Evolutionary conservation across 2,329 filamentous ascomycete genomes (phyloP), one percentile per base, ranked within the genome.

Genomic region (Sporothrix globosa): DNA sequence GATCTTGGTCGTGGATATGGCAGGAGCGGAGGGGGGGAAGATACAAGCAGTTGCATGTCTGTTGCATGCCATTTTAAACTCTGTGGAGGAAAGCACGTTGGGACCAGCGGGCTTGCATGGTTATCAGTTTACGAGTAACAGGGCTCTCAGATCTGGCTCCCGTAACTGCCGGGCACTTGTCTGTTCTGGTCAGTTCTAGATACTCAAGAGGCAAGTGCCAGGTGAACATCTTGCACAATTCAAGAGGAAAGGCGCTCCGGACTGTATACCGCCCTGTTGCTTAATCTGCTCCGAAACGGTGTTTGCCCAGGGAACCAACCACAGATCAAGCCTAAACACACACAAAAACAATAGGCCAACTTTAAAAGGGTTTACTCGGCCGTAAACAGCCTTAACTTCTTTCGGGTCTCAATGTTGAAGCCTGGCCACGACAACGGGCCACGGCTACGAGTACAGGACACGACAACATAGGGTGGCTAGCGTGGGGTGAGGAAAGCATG

Each of bases 11-110:
- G 58, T 63, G 21, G 34, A 19, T n/a, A 63, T 17, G 27, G 46
- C 50, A 67, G 63, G 63, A 52, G 46, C 63, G 19, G 63, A 67
- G 41, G 63, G 63, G 34, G 63, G 27, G 2, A 21, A 44, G 56
- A 39, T 54, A 48, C 52, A 17, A 17, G 52, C 11, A 13, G 13
- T 11, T 34, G 34, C 34, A 34, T 34, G 34, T 34, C 44, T 48
- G 44, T 48, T 48, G 44, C 17, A 17, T 48, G 14, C 1, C 41
- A 48, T 19, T 48, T 17, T 14, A 19, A 30, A 17, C 21, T 54
- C 52, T 24, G 13, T 10, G 2, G 17, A 4, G 24, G 30, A 60
- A 60, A 27, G 30, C n/a, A 27, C 30, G 34, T n/a, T 21, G 17
- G 54, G 11, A 30, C 30, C 30, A 39, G 5, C 54, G 5, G 13